phyloP scores from a whole-genome alignment of 371 early-diverging fungal species.

The Mucor plumbeus region DNA sequence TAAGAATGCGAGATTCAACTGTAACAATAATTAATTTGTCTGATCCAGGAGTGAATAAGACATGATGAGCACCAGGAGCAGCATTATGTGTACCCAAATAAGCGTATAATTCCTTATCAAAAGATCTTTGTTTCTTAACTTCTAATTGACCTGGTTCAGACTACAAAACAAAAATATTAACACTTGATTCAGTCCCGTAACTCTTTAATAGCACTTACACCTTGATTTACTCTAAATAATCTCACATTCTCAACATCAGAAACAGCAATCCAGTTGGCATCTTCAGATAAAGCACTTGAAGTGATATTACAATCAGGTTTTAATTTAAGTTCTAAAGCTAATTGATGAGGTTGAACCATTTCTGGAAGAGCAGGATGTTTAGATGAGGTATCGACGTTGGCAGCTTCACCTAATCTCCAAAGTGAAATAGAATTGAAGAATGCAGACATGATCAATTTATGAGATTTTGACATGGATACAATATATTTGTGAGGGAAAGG shows the following conservation, averaged over 20 bases:
- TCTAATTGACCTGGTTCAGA: conserved; percentile 49
- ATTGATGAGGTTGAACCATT: conserved; percentile 66
- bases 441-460: conserved; percentile 64
- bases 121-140: conserved; percentile 58
- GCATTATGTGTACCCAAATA: conserved; percentile 40
- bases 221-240: conserved; percentile 69
- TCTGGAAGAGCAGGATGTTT: conserved; percentile 43
- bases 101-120: conserved; percentile 43
- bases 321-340: conserved; percentile 66
- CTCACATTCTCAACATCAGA: conserved; percentile 78
- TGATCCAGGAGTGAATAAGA: conserved; percentile 76
- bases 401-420: conserved; percentile 78
- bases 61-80: conserved; percentile 60
- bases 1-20: conserved; percentile 64
- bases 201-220: conserved; percentile 28
- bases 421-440: conserved; percentile 69
- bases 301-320: conserved; percentile 68
- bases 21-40: conserved; percentile 68
- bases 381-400: conserved; percentile 21
- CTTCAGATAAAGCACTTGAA: conserved; percentile 78
- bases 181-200: too few relatives aligned
- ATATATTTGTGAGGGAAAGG: conserved; percentile 81
- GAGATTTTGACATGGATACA: conserved; percentile 66
- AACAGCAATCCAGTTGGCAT: conserved; percentile 86
- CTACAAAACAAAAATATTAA: conserved; percentile 14